Percentiles rank a stretch among this genome's conserved stretches.
phyloP scores from a whole-genome alignment of 208 protist species.

The Crithidia sp. region DNA sequence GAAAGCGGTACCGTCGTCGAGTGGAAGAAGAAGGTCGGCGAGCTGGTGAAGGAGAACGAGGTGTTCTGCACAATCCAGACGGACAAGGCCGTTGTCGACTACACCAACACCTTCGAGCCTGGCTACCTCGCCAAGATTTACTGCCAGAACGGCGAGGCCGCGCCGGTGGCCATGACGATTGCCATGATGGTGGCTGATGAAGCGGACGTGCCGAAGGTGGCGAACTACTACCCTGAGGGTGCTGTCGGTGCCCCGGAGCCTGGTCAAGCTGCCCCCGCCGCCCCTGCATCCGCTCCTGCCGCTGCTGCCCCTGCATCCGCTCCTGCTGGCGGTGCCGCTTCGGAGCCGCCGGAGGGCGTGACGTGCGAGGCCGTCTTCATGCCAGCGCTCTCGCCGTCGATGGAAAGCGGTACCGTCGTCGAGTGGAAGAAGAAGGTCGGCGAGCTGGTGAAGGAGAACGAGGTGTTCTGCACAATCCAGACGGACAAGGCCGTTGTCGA shows the following conservation, averaged over 20 bases:
- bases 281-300: not conserved
- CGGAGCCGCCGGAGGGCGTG: constrained; percentile 30
- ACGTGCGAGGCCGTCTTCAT: constrained; percentile 81
- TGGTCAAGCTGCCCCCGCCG: not conserved
- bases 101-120: constrained; percentile 93
- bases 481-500: constrained; percentile 98
- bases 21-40: constrained; percentile 94
- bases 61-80: constrained; percentile 96
- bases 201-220: constrained; percentile 73
- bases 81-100: constrained; percentile 98
- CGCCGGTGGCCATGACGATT: constrained; percentile 84
- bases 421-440: constrained; percentile 94
- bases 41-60: constrained; percentile 93
- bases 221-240: constrained; percentile 42
- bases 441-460: constrained; percentile 91
- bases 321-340: not conserved
- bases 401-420: constrained; percentile 85
- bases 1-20: constrained; percentile 71
- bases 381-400: constrained; percentile 91
- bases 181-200: constrained; percentile 88
- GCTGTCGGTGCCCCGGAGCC: constrained; percentile 2
- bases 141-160: constrained; percentile 72
- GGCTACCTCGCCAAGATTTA: constrained; percentile 97
- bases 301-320: constrained; percentile 12
- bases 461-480: constrained; percentile 95